Conservation (phyloP, 2,329 filamentous ascomycete genomes). For the Cladophialophora chaetospira region DNA sequence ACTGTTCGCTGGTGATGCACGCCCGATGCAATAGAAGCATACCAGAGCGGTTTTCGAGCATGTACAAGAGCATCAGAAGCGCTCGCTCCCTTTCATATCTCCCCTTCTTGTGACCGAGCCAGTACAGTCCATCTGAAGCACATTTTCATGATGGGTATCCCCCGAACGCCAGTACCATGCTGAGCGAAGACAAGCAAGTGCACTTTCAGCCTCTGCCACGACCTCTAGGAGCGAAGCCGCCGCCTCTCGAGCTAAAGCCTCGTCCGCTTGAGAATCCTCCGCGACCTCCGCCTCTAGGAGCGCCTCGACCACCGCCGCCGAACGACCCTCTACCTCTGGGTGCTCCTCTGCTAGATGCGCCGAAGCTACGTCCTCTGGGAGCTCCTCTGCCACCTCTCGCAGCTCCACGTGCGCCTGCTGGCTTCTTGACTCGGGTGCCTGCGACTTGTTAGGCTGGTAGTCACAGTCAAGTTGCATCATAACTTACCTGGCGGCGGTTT, state of each 20-base stretch:
- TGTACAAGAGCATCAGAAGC: too few species aligned
- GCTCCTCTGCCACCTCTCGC: slow-evolving; percentile 52
- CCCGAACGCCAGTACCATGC: slow-evolving; percentile 42
- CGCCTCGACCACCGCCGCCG: slow-evolving; percentile 30
- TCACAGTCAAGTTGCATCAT: background rate
- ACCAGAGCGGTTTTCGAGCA: too few species aligned
- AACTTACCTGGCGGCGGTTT: slow-evolving; percentile 64
- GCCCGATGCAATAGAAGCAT: too few species aligned
- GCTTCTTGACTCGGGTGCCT: slow-evolving; percentile 49
- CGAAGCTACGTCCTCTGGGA: slow-evolving; percentile 36
- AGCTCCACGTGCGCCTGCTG: slow-evolving; percentile 50
- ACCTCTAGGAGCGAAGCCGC: slow-evolving; percentile 19
- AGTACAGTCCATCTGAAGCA: slow-evolving; percentile 3
- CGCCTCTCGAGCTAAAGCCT: slow-evolving; percentile 15
- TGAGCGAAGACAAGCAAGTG: background rate
- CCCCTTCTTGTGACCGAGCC: background rate
- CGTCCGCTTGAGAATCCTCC: slow-evolving; percentile 38
- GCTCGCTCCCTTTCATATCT: too few species aligned
- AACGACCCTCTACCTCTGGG: slow-evolving; percentile 32
- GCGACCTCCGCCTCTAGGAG: slow-evolving; percentile 34
- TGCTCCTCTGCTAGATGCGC: slow-evolving; percentile 39
- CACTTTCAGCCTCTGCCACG: slow-evolving; percentile 19
- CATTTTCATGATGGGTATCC: slow-evolving; percentile 32
- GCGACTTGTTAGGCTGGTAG: slow-evolving; percentile 36
- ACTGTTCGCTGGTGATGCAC: background rate